These are phyloP conservation scores for Pyricularia pennisetigena DNA, from an alignment of 2,329 filamentous ascomycete species.

Conservation along the genomic window DNA sequence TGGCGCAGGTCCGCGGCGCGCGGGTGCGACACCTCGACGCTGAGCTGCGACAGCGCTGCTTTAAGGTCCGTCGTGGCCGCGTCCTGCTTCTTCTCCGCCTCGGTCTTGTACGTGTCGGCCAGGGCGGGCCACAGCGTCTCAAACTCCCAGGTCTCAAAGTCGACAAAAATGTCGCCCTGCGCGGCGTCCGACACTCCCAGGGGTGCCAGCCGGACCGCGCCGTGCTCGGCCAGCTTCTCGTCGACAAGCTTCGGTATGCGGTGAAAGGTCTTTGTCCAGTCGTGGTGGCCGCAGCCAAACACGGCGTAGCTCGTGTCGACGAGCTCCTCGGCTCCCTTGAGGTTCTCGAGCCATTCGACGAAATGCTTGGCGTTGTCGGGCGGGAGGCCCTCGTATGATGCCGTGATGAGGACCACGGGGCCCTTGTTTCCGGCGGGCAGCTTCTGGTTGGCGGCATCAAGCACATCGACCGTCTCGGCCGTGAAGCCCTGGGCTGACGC, in stretches of 20 bases:
- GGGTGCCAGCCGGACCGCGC: conserved; percentile 33
- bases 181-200: conserved; percentile 51
- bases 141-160: conserved; percentile 60
- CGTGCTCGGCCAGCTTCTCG: conserved; percentile 36
- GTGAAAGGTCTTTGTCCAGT: conserved; percentile 56
- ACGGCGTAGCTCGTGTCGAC: conserved; percentile 53
- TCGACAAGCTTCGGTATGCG: conserved; percentile 56
- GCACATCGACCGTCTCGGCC: conserved; percentile 38
- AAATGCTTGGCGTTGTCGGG: conserved; percentile 64
- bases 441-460: conserved; percentile 53
- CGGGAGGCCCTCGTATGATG: conserved; percentile 64
- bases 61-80: conserved; percentile 11
- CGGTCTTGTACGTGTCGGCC: conserved; percentile 26
- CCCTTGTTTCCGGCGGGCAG: conserved; percentile 45
- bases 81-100: conserved; percentile 10
- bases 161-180: conserved; percentile 54
- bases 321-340: conserved; percentile 36
- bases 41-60: conserved; percentile 20
- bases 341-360: conserved; percentile 51
- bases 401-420: conserved; percentile 57
- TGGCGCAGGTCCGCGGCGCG: conserved; percentile 50
- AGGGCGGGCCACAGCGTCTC: conserved; percentile 40
- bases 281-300: conserved; percentile 50
- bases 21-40: conserved; percentile 41
- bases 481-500: conserved; percentile 51